Conservation (phyloP, 2,329 filamentous ascomycete genomes). For the Coniochaeta sp. region DNA sequence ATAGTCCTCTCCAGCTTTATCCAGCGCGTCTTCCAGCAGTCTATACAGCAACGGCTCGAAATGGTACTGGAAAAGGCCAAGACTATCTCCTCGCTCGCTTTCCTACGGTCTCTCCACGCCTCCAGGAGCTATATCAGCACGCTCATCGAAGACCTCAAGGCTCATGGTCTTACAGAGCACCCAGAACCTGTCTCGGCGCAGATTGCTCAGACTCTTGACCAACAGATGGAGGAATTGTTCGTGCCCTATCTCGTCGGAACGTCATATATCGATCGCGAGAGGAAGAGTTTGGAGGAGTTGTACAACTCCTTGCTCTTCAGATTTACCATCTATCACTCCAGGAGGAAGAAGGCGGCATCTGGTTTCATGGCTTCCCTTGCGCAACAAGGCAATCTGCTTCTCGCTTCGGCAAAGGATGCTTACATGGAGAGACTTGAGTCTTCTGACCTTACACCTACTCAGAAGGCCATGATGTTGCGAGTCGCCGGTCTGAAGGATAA, state of each 20-base stretch:
- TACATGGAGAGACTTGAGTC: slow-evolving; percentile 87
- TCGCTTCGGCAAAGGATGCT: slow-evolving; percentile 81
- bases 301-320: slow-evolving; percentile 93
- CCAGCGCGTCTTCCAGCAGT: slow-evolving; percentile 95
- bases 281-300: slow-evolving; percentile 65
- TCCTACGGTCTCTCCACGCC: slow-evolving; percentile 82
- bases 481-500: slow-evolving; percentile 79
- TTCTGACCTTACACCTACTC: slow-evolving; percentile 78
- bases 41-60: slow-evolving; percentile 90
- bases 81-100: slow-evolving; percentile 84
- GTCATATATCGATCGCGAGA: slow-evolving; percentile 64
- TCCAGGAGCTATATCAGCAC: slow-evolving; percentile 83
- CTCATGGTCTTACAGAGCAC: slow-evolving; percentile 90
- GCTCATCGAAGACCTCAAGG: slow-evolving; percentile 86
- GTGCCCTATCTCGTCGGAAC: slow-evolving; percentile 63
- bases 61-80: slow-evolving; percentile 94
- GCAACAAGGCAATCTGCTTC: slow-evolving; percentile 81
- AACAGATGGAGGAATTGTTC: slow-evolving; percentile 72
- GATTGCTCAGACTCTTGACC: slow-evolving; percentile 68
- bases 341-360: slow-evolving; percentile 79
- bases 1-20: slow-evolving; percentile 89
- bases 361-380: slow-evolving; percentile 90
- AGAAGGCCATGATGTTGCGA: slow-evolving; percentile 83
- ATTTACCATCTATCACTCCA: slow-evolving; percentile 89
- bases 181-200: slow-evolving; percentile 85